Evolutionary conservation across 345 rosid species (phyloP).

Genomic region (Stellera chamaejasme): DNA sequence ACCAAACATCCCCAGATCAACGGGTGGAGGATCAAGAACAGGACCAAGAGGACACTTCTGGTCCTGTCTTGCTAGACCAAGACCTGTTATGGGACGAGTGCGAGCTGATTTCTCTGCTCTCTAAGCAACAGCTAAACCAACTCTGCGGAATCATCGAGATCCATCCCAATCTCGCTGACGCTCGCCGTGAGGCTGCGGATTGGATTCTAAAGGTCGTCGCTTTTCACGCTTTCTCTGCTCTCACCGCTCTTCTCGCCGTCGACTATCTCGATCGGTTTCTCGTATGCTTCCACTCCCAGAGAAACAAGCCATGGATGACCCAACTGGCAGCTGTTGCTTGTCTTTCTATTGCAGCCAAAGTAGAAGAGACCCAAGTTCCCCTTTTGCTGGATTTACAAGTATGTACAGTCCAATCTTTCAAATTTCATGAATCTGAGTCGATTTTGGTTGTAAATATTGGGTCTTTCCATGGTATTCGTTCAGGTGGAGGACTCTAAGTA

Average conservation of each 20-base stretch:
- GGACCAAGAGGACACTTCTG: slow-evolving; percentile 2
- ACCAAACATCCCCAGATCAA: slow-evolving; percentile 14
- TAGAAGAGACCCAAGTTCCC: slow-evolving; percentile 56
- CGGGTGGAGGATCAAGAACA: slow-evolving; percentile 8
- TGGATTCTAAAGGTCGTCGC: slow-evolving; percentile 48
- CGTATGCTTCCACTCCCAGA: slow-evolving; percentile 20
- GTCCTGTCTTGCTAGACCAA: slow-evolving; percentile 24
- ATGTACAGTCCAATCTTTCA: slow-evolving; percentile 4
- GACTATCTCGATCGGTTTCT: slow-evolving; percentile 70
- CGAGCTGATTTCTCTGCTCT: slow-evolving; percentile 36
- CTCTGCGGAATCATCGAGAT: slow-evolving; percentile 15
- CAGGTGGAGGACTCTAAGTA: slow-evolving; percentile 52
- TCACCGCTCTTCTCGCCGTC: slow-evolving; percentile 55
- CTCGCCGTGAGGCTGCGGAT: slow-evolving; percentile 44
- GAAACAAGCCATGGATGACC: slow-evolving; percentile 55
- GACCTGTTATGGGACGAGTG: slow-evolving; percentile 55
- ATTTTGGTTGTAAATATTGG: slow-evolving; percentile 7
- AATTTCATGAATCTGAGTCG: not conserved
- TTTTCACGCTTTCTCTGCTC: slow-evolving; percentile 40
- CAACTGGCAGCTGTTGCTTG: slow-evolving; percentile 69
- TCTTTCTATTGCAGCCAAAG: slow-evolving; percentile 64
- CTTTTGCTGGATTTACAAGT: slow-evolving; percentile 62
- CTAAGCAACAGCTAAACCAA: slow-evolving; percentile 37
- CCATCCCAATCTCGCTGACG: slow-evolving; percentile 24
- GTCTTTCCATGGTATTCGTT: slow-evolving; percentile 10